Percentiles rank a stretch among this genome's conserved stretches.
These are phyloP conservation scores for Eutypa lata DNA, from an alignment of 2,329 filamentous ascomycete species.

Conservation along the genomic window DNA sequence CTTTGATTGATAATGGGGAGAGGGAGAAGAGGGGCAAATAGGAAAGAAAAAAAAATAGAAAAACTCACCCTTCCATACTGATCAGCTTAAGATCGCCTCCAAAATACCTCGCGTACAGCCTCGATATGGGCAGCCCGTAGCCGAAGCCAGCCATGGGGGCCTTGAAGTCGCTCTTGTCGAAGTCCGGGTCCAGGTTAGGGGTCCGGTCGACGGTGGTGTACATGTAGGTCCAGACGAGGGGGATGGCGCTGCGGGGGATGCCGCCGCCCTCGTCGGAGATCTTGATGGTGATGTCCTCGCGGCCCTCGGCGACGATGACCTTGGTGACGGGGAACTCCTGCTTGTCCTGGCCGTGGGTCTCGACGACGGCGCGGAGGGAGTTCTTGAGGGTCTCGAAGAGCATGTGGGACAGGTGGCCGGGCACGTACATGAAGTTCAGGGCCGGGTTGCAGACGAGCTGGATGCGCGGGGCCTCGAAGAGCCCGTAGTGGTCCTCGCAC, in stretches of 20 bases:
- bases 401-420: constrained; percentile 98
- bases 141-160: constrained; percentile 98
- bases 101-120: constrained; percentile 94
- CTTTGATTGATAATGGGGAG: too few relatives aligned
- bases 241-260: constrained; percentile 88
- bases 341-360: constrained; percentile 91
- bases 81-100: constrained; percentile 96
- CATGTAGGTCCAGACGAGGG: constrained; percentile 99
- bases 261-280: constrained; percentile 95
- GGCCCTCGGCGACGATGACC: constrained; percentile 94
- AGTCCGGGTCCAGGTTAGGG: constrained; percentile 91
- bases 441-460: constrained; percentile 94
- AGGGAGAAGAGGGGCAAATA: too few relatives aligned
- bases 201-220: constrained; percentile 98
- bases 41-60: background rate
- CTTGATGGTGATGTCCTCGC: constrained; percentile 99
- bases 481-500: constrained; percentile 95
- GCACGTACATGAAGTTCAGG: constrained; percentile 99
- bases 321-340: constrained; percentile 96
- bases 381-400: constrained; percentile 99
- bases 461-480: constrained; percentile 95
- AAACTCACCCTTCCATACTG: constrained; percentile 93
- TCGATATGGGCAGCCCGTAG: constrained; percentile 92
- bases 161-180: constrained; percentile 99
- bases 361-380: constrained; percentile 92